Evolutionary conservation across 805 yeast species (phyloP).

Genomic region (Yamadazyma olivae): DNA sequence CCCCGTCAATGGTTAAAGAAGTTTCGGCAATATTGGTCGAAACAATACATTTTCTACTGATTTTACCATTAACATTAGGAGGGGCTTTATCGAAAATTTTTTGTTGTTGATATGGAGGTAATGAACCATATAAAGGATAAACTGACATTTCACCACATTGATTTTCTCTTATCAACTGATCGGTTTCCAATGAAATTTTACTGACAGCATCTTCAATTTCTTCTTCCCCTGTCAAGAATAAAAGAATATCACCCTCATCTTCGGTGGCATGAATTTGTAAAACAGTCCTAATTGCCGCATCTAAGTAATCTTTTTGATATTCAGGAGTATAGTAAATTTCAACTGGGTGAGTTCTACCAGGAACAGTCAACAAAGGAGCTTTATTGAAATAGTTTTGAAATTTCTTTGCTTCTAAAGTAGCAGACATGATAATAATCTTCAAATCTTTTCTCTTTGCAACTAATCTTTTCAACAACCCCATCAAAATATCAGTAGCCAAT

Average conservation of each 20-base stretch:
- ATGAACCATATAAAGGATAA: constrained; percentile 92
- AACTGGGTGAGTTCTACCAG: constrained; percentile 97
- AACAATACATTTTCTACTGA: constrained; percentile 92
- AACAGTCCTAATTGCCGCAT: constrained; percentile 93
- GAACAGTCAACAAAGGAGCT: constrained; percentile 94
- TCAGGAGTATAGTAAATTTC: constrained; percentile 97
- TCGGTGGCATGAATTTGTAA: constrained; percentile 96
- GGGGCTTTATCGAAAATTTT: constrained; percentile 92
- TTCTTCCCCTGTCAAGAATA: constrained; percentile 94
- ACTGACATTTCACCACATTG: constrained; percentile 86
- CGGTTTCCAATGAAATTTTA: constrained; percentile 83
- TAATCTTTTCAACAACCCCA: constrained; percentile 90
- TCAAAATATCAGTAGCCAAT: constrained; percentile 89
- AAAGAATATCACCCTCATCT: constrained; percentile 83
- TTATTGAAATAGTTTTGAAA: constrained; percentile 85
- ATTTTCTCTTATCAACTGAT: constrained; percentile 83
- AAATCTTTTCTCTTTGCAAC: constrained; percentile 78
- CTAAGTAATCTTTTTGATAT: constrained; percentile 90
- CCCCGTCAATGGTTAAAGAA: constrained; percentile 95
- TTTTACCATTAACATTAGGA: constrained; percentile 71
- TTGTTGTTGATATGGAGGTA: constrained; percentile 95
- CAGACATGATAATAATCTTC: constrained; percentile 94
- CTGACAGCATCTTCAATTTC: constrained; percentile 97
- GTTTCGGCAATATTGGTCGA: constrained; percentile 98
- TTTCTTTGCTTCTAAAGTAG: constrained; percentile 95